phyloP scores from a whole-genome alignment of 169 alveolate genomes.

The Besnoitia besnoiti region DNA sequence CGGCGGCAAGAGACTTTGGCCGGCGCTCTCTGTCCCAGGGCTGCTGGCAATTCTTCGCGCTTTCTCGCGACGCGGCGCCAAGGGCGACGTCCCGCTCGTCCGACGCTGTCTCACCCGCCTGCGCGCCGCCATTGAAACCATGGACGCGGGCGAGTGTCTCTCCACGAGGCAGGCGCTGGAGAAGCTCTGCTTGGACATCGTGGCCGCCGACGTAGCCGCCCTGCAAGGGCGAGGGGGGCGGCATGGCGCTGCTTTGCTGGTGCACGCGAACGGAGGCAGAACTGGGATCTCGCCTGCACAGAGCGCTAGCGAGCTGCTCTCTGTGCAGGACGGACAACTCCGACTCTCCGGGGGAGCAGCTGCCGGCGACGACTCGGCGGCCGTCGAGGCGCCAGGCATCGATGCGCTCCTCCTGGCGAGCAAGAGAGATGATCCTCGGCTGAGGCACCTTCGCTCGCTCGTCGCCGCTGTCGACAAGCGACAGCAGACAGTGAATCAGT shows the following conservation, averaged over 20 bases:
- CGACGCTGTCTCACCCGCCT: background rate
- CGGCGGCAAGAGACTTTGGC: slow-evolving; percentile 18
- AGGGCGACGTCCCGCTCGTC: slow-evolving; percentile 25
- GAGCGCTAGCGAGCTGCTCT: too few relatives aligned
- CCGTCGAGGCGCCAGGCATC: background rate
- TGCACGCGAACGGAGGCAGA: background rate
- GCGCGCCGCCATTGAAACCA: background rate
- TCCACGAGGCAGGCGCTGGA: background rate
- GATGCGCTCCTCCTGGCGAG: background rate
- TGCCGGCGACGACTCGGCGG: background rate
- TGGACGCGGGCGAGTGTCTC: background rate
- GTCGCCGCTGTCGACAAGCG: background rate
- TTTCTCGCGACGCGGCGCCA: background rate
- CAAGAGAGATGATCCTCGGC: background rate
- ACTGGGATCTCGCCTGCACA: too few relatives aligned
- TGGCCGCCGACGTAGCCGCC: background rate
- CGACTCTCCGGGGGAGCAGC: background rate
- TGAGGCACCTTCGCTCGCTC: background rate
- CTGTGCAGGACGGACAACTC: too few relatives aligned
- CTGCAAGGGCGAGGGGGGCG: background rate
- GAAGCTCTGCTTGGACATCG: background rate
- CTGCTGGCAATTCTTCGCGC: background rate
- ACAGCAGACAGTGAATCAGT: background rate
- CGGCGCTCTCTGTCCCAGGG: background rate
- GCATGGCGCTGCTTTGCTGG: background rate